phyloP scores from a whole-genome alignment of 768 basidiomycete species.

The Amanita polypyramis region DNA sequence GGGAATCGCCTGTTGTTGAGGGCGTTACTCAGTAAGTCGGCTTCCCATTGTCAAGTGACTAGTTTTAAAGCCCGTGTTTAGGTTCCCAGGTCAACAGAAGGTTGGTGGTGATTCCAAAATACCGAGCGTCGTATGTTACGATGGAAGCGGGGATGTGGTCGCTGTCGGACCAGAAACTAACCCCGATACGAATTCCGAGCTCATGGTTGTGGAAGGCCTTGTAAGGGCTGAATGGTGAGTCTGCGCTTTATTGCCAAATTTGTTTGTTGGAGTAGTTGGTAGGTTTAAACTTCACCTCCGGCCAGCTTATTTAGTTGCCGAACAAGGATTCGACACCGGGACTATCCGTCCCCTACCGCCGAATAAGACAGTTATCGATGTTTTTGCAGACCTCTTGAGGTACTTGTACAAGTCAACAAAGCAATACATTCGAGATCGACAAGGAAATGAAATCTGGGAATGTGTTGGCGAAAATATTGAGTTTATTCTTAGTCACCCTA shows the following conservation, averaged over 20 bases:
- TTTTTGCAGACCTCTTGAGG: constrained; percentile 36
- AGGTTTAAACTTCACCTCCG: constrained; percentile 5
- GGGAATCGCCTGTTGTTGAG: constrained; percentile 16
- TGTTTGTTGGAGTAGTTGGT: no score
- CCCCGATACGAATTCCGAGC: neutral
- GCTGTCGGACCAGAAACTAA: constrained; percentile 6
- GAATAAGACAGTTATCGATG: constrained; percentile 29
- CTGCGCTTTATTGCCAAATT: no score
- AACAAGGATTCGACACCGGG: neutral
- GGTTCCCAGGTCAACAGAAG: no score
- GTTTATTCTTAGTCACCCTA: no score
- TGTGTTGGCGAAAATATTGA: no score
- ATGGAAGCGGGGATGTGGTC: neutral
- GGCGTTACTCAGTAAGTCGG: constrained; percentile 24
- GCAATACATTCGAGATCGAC: no score
- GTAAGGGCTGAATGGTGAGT: neutral
- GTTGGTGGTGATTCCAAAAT: no score
- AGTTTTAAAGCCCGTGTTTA: neutral
- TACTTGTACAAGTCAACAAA: constrained; percentile 32
- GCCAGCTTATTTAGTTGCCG: no score
- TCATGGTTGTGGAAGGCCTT: neutral
- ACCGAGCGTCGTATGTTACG: constrained; percentile 6
- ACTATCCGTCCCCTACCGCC: constrained; percentile 27
- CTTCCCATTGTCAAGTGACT: constrained; percentile 1
- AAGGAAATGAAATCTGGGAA: no score